These are phyloP conservation scores for Ceratobasidium papillatum DNA, from an alignment of 1,284 basidiomycete species.

Conservation along the genomic window DNA sequence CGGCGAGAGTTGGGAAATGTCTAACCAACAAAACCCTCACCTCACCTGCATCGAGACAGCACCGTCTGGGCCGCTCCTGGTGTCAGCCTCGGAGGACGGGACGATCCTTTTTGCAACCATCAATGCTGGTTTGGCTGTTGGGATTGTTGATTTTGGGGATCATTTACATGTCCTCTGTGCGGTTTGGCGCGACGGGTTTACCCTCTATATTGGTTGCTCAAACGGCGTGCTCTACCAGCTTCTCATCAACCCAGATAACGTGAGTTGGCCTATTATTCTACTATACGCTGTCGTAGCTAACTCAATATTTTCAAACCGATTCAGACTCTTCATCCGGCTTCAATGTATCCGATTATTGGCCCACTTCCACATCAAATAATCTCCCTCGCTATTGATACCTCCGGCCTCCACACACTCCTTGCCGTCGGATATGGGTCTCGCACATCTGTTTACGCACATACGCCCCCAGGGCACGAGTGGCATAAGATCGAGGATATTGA, in stretches of 20 bases:
- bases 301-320: neutral
- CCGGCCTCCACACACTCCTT: neutral
- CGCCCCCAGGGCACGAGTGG: neutral
- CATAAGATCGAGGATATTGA: neutral
- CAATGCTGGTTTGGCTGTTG: neutral
- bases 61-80: neutral
- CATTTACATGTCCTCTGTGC: neutral
- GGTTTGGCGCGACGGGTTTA: neutral
- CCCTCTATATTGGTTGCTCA: neutral
- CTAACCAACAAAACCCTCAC: neutral
- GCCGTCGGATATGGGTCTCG: neutral
- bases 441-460: neutral
- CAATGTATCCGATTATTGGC: neutral
- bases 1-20: too few species aligned
- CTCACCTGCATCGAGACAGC: neutral
- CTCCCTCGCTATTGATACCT: neutral
- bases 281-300: too few species aligned
- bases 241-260: neutral
- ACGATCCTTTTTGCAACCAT: neutral
- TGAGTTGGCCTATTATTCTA: neutral
- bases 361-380: neutral
- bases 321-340: neutral
- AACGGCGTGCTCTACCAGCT: constrained; percentile 3
- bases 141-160: neutral
- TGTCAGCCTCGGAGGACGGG: neutral